Conservation (phyloP, 2,329 filamentous ascomycete genomes). For the Colletotrichum plurivorum region DNA sequence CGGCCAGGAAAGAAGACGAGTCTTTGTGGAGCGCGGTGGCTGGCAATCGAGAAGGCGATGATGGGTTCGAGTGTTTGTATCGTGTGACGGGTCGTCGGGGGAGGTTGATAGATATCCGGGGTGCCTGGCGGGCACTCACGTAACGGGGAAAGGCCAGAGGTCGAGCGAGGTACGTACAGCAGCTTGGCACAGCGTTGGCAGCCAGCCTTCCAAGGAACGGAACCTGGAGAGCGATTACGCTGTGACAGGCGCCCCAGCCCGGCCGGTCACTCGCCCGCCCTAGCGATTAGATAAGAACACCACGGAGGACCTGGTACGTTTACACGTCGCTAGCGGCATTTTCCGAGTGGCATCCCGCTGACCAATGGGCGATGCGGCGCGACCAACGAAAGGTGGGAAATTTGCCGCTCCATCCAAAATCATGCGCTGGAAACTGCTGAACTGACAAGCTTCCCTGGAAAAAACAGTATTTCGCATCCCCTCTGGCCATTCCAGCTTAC, state of each 20-base stretch:
- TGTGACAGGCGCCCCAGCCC: conserved; percentile 16
- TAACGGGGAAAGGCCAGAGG: conserved; percentile 18
- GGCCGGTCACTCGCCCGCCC: conserved; percentile 5
- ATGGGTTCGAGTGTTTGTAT: conserved; percentile 8
- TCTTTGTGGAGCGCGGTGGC: neutral
- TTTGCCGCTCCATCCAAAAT: conserved; percentile 49
- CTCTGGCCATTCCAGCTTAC: too few relatives aligned
- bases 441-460: too few relatives aligned
- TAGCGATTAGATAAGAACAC: conserved; percentile 47
- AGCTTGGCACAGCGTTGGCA: conserved; percentile 32
- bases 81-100: conserved; percentile 29
- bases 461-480: too few relatives aligned
- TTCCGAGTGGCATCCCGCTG: conserved; percentile 43
- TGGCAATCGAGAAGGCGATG: conserved; percentile 15
- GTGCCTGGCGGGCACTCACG: conserved; percentile 32
- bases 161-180: conserved; percentile 30
- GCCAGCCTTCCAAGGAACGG: conserved; percentile 31
- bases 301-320: neutral
- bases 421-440: conserved; percentile 42
- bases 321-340: conserved; percentile 26
- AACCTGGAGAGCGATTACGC: conserved; percentile 26
- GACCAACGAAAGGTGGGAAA: conserved; percentile 45
- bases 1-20: neutral
- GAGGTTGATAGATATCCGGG: conserved; percentile 26
- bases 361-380: conserved; percentile 48